phyloP scores from a whole-genome alignment of 1,139 yeast genomes.

The Scheffersomyces stambukii region DNA sequence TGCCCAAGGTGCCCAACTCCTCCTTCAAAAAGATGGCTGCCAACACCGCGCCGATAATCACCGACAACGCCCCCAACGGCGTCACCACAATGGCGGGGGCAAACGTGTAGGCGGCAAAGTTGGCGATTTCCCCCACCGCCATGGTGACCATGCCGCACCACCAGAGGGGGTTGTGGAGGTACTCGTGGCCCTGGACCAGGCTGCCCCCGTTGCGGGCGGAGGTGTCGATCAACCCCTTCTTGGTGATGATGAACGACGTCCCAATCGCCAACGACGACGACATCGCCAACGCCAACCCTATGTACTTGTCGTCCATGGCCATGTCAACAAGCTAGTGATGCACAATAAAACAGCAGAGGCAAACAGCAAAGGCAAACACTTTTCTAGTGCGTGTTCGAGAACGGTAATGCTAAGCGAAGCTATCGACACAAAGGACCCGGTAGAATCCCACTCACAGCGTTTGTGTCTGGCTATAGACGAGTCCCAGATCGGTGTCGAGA shows the following conservation, averaged over 20 bases:
- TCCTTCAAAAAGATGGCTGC: conserved; percentile 85
- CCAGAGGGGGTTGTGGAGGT: conserved; percentile 85
- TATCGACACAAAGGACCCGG: too few species aligned
- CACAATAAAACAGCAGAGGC: too few species aligned
- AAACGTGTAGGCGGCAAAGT: conserved; percentile 92
- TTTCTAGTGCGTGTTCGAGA: too few species aligned
- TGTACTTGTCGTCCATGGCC: conserved; percentile 73
- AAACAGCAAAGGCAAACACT: too few species aligned
- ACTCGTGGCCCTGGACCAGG: conserved; percentile 65
- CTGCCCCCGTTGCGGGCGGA: conserved; percentile 52
- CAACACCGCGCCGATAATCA: conserved; percentile 84
- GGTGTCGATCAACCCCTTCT: conserved; percentile 78
- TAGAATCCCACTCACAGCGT: too few species aligned
- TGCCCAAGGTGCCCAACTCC: conserved; percentile 85
- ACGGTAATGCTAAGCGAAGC: too few species aligned
- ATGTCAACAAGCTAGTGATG: too few species aligned
- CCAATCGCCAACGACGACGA: conserved; percentile 89
- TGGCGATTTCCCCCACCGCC: conserved; percentile 91
- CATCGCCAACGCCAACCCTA: conserved; percentile 85
- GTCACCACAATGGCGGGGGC: conserved; percentile 93
- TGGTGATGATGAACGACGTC: conserved; percentile 83
- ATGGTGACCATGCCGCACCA: conserved; percentile 91
- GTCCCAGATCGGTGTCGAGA: too few species aligned
- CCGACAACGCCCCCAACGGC: conserved; percentile 87
- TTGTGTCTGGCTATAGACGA: too few species aligned